These are phyloP conservation scores for Salicornia ramosissima DNA, from an alignment of 148 eudicot species.

Conservation along the genomic window DNA sequence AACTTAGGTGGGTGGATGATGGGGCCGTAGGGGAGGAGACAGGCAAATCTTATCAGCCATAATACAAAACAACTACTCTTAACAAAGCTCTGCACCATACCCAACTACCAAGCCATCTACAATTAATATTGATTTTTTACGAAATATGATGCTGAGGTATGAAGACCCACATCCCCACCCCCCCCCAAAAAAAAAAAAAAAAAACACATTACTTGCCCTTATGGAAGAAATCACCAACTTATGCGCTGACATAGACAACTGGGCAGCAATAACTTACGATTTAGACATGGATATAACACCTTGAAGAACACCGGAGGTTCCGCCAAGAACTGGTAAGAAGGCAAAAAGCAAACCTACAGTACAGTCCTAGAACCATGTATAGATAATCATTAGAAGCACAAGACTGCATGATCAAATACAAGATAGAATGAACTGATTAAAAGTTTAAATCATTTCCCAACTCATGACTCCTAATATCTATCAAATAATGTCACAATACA, in stretches of 20 bases:
- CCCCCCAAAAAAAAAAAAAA: too few relatives aligned
- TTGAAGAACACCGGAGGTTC: conserved; percentile 81
- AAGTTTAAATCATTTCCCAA: background rate
- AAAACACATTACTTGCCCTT: too few relatives aligned
- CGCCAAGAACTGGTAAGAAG: conserved; percentile 90
- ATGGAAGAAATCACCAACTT: background rate
- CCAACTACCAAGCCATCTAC: background rate
- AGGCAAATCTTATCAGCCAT: too few relatives aligned
- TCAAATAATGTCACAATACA: background rate
- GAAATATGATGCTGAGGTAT: background rate
- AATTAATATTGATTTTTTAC: background rate
- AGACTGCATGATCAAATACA: conserved; percentile 2
- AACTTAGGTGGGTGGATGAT: too few relatives aligned
- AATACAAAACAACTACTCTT: background rate
- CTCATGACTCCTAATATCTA: background rate
- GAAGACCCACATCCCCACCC: background rate
- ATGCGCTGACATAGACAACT: background rate
- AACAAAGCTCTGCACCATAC: background rate
- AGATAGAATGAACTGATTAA: background rate
- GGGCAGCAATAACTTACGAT: conserved; percentile 51
- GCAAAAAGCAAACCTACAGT: conserved; percentile 97
- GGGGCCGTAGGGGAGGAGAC: too few relatives aligned
- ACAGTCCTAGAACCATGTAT: conserved; percentile 60
- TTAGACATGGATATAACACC: conserved; percentile 90
- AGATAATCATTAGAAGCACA: conserved; percentile 19